phyloP scores from a whole-genome alignment of 371 early-diverging fungal species.

The Nematocida sp. region DNA sequence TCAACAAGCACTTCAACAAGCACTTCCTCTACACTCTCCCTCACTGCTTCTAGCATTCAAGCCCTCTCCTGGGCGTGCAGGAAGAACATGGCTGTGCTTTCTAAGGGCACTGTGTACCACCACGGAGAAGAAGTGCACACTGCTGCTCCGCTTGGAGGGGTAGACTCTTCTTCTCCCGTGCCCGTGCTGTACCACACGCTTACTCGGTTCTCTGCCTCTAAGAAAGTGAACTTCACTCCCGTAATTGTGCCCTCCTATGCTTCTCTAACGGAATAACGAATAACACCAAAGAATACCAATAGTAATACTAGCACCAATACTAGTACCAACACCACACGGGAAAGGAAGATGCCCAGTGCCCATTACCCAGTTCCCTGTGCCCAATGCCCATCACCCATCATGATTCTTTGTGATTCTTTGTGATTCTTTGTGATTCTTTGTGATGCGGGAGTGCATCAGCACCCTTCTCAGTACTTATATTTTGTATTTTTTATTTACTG shows the following conservation, averaged over 20 bases:
- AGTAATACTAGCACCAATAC: too few relatives aligned
- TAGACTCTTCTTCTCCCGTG: conserved; percentile 3
- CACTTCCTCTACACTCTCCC: background rate
- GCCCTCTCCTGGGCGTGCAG: background rate
- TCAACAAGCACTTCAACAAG: background rate
- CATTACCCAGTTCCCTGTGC: too few relatives aligned
- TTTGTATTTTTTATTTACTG: conserved; percentile 33
- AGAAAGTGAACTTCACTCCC: too few relatives aligned
- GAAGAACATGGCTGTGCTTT: background rate
- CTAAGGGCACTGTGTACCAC: conserved; percentile 15
- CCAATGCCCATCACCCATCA: too few relatives aligned
- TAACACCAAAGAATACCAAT: too few relatives aligned
- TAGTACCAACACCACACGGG: too few relatives aligned
- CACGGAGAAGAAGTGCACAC: conserved; percentile 16
- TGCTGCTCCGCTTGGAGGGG: background rate
- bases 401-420: too few relatives aligned
- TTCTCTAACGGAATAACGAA: background rate
- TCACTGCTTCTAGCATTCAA: too few relatives aligned
- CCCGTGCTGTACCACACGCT: conserved; percentile 4
- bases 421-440: too few relatives aligned
- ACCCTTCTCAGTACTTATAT: background rate
- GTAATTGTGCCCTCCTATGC: background rate
- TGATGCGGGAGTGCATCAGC: background rate
- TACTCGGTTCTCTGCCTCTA: too few relatives aligned
- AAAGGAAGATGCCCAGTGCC: too few relatives aligned